Evolutionary conservation across 257 asterid genomes (phyloP).

Genomic region (Scutellaria galericulata): DNA sequence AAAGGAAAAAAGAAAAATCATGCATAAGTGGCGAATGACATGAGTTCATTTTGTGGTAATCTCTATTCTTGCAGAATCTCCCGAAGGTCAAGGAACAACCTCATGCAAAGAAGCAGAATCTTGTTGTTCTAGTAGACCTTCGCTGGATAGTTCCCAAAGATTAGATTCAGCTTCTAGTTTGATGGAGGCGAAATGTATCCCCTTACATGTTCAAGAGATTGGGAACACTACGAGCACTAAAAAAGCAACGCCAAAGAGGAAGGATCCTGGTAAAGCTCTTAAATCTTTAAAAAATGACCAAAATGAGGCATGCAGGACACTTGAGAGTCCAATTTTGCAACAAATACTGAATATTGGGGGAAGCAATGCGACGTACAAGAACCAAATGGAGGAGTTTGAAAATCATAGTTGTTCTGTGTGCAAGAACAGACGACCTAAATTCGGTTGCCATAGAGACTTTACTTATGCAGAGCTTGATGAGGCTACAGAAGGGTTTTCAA

Average conservation of each 20-base stretch:
- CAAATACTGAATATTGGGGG: constrained; percentile 20
- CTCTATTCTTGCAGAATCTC: constrained; percentile 37
- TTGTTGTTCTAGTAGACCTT: neutral
- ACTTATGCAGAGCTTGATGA: constrained; percentile 55
- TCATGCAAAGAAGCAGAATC: constrained; percentile 19
- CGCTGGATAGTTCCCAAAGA: constrained; percentile 7
- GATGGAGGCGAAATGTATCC: constrained; percentile 19
- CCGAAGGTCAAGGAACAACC: constrained; percentile 30
- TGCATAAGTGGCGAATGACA: too few relatives aligned
- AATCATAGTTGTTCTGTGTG: constrained; percentile 60
- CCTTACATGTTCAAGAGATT: constrained; percentile 9
- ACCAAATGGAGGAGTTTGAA: constrained; percentile 37
- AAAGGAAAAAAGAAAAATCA: too few relatives aligned
- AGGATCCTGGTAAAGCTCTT: neutral
- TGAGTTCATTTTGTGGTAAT: neutral
- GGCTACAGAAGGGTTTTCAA: constrained; percentile 61
- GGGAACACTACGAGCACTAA: constrained; percentile 15
- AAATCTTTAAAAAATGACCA: constrained; percentile 11
- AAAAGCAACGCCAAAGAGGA: neutral
- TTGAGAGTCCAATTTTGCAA: constrained; percentile 19
- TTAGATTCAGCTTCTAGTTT: constrained; percentile 34
- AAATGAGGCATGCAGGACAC: constrained; percentile 5
- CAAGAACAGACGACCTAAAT: constrained; percentile 55
- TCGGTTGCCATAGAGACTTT: constrained; percentile 50
- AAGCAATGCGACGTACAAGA: neutral